These are phyloP conservation scores for Coprinellus micaceus DNA, from an alignment of 768 basidiomycete species.

Conservation along the genomic window DNA sequence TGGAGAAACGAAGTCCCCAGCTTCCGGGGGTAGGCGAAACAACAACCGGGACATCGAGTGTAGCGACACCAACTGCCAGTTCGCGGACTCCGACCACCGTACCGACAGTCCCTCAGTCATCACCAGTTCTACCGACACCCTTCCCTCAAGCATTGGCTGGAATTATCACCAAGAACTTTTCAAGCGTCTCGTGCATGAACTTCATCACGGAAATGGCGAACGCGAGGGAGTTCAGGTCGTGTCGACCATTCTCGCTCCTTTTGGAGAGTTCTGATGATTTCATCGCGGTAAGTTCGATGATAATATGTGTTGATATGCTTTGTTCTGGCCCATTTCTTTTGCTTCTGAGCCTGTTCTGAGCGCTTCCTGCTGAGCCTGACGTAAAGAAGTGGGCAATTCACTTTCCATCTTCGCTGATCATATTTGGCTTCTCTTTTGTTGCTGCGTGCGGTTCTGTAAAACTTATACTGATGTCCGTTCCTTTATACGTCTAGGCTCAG, in stretches of 20 bases:
- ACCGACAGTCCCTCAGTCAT: constrained; percentile 47
- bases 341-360: background rate
- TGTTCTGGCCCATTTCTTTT: background rate
- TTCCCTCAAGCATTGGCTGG: constrained; percentile 76
- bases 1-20: constrained; percentile 2
- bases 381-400: no score
- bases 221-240: constrained; percentile 57
- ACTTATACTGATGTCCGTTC: constrained; percentile 1
- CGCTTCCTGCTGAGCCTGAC: no score
- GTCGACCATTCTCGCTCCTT: constrained; percentile 72
- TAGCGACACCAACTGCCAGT: constrained; percentile 17
- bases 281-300: constrained; percentile 40
- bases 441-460: no score
- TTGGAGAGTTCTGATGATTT: constrained; percentile 52
- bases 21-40: background rate
- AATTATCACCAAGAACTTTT: constrained; percentile 61
- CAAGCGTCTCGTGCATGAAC: constrained; percentile 55
- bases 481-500: constrained; percentile 49
- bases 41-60: constrained; percentile 12
- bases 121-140: constrained; percentile 62
- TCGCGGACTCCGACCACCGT: constrained; percentile 19
- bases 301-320: background rate
- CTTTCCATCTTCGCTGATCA: background rate
- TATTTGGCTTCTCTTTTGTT: background rate
- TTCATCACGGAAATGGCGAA: constrained; percentile 79